These are phyloP conservation scores for Erucastrum elatum DNA, from an alignment of 345 rosid species.

Conservation along the genomic window DNA sequence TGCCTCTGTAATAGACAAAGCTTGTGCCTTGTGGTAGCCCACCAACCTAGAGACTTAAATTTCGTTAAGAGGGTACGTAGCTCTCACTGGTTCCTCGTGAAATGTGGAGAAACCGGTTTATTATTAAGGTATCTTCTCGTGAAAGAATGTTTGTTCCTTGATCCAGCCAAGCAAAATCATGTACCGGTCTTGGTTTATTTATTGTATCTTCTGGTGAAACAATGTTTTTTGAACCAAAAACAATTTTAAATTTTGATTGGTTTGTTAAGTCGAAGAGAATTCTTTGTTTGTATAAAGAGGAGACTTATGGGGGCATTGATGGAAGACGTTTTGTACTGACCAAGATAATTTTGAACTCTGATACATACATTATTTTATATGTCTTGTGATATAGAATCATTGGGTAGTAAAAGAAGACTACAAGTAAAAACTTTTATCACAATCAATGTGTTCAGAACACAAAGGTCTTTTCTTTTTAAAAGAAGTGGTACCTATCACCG, in stretches of 20 bases:
- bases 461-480: not conserved
- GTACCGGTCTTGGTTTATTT: not conserved
- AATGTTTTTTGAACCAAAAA: not conserved
- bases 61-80: not conserved
- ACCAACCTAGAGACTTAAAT: not conserved
- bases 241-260: not conserved
- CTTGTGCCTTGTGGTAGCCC: no score
- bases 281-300: not conserved
- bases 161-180: no score
- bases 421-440: not conserved
- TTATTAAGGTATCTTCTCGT: no score
- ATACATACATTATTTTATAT: not conserved
- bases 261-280: not conserved
- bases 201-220: not conserved
- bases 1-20: not conserved
- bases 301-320: not conserved
- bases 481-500: conserved; percentile 38
- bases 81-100: not conserved
- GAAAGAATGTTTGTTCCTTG: no score
- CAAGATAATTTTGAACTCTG: not conserved
- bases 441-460: conserved; percentile 9
- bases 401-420: not conserved
- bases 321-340: not conserved
- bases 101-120: not conserved
- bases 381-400: not conserved